Base-by-base conservation (phyloP, 306 rosid genomes). In the Medicago ruthenica region DNA sequence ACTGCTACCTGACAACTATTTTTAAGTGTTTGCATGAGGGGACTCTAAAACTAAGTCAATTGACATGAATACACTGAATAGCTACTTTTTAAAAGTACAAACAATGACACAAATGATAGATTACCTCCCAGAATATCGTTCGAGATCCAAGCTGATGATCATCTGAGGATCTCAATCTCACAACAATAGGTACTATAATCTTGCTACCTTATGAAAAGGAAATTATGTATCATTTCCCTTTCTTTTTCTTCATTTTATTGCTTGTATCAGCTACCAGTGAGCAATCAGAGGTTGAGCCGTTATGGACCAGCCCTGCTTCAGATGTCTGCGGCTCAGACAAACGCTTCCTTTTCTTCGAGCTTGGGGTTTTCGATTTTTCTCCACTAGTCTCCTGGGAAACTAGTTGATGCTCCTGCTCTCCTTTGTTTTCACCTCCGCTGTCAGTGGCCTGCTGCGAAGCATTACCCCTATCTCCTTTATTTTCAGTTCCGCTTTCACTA, bases 261-360 rank as follows among this genome's bases (percentile, higher is more conserved):
- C 79, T 80, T 41, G 59, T 74, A 34, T 44, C 58, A 70, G 77
- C 61, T 71, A 36, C 73, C 36, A 82, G 55, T 48, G 83, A 76
- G 44, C 65, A 63, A 15, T 73, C 84, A 22, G 79, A 77, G 62
- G 84, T 34, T 40, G 67, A 24, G 20, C 48, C 61, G 55, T 67
- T 74, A 21, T 27, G 48, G 36, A 50, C 77, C 21, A 13, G 59
- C 61, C 57, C 78, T 66, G 74, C 34, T 85, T 74, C 76, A 12
- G 84, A 70, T 76, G 69, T 84, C 75, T 55, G 55, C n/a, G 71
- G 24, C 72, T 83, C 91, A 14, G 96, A 74, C 79, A 72, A 85
- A 54, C 68, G 85, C 82, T 84, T 90, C 70, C 92, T 91, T 81
- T 90, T 96, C 76, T 87, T 78, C 76, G 87, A 70, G 17, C 64